Base-by-base conservation (phyloP, 768 basidiomycete species). In the Auriscalpium orientale region DNA sequence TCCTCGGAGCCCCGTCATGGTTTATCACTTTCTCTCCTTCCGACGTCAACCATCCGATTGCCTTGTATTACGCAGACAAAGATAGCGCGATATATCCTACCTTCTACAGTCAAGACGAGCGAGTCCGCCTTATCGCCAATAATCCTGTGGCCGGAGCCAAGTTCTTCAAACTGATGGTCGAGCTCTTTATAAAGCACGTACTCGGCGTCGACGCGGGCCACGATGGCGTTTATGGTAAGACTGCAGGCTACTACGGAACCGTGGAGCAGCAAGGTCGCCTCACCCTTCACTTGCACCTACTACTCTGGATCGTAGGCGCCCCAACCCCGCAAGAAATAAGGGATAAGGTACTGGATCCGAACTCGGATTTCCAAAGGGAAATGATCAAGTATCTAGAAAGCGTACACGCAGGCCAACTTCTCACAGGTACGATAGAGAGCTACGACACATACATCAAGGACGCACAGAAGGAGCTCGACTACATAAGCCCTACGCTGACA, bases 11-110 rank as follows among this genome's bases (percentile, higher is more conserved):
- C 9, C 65, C 65, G 0, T 38, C 57, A 6, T 65, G 59, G 57
- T 66, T 64, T 45, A 58, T 66, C 11, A 66, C 62, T 11, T 60
- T 66, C 46, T 49, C 65, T 7, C 63, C 62, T 18, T 44, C 54
- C 2, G 61, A 65, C 34, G 12, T 49, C 18, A 64, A 57, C 48
- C 56, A 60, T 54, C 64, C 60, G 1, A 40, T 65, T 2, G 55
- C 47, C n/a, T n/a, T 65, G 10, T 55, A 60, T 22, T 62, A 49
- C 46, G 58, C 58, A 28, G 64, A 58, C 11, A 40, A 58, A 11
- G 34, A 59, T 1, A 28, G 50, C 8, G 46, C 4, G 8, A 43
- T 49, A 8, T 34, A 18, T 52, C 48, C 53, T 1, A 40, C 37
- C 15, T 13, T 28, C 16, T 21, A 43, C 28, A 15, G 7, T 13